These are phyloP conservation scores for Oryza coarctata DNA, from an alignment of 176 grass and related monocot genomes.

Conservation along the genomic window DNA sequence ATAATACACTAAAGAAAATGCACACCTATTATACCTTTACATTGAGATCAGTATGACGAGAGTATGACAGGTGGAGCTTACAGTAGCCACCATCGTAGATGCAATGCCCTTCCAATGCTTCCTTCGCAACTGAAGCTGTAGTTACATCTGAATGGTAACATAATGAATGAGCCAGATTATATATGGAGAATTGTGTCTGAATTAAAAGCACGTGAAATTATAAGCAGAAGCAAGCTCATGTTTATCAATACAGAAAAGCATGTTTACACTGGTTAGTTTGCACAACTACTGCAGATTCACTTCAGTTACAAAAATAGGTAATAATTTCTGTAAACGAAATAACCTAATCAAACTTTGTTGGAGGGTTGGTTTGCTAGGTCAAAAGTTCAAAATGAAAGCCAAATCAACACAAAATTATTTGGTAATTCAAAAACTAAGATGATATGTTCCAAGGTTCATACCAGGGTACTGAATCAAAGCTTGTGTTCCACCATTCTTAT, in stretches of 20 bases:
- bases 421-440: conserved; percentile 3
- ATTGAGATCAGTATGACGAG: conserved; percentile 99
- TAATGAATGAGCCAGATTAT: conserved; percentile 32
- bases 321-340: not conserved
- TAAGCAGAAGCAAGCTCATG: not conserved
- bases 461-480: conserved; percentile 94
- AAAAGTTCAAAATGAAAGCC: not conserved
- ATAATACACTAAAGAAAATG: conserved; percentile 43
- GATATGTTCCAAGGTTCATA: conserved; percentile 31
- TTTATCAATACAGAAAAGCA: conserved; percentile 13
- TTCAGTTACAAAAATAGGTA: not conserved
- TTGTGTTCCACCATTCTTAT: conserved; percentile 90
- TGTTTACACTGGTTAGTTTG: not conserved
- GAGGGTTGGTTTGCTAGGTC: not conserved
- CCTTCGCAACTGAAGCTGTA: conserved; percentile 79
- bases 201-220: not conserved
- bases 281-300: not conserved
- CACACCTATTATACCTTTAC: conserved; percentile 87
- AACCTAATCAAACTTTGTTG: not conserved
- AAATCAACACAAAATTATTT: conserved; percentile 9
- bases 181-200: not conserved
- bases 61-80: conserved; percentile 99
- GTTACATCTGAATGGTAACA: conserved; percentile 57
- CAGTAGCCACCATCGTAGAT: conserved; percentile 99
- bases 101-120: conserved; percentile 93